These are phyloP conservation scores for Malassezia japonica DNA, from an alignment of 1,284 basidiomycete genomes.

Conservation along the genomic window DNA sequence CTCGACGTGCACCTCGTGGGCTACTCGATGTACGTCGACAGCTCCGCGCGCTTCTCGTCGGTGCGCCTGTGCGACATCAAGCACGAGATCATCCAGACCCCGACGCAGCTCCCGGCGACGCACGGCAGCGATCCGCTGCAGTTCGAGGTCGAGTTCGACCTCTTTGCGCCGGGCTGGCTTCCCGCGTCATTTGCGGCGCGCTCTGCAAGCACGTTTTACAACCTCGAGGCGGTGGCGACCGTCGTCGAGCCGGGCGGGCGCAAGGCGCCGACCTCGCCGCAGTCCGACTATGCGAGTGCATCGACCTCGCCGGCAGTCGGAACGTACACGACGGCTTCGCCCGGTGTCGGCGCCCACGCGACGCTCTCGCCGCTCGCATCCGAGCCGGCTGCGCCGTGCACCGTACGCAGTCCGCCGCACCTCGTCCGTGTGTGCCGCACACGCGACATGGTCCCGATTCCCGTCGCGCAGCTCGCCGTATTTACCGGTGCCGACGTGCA, in stretches of 20 bases:
- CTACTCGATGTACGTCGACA: conserved; percentile 42
- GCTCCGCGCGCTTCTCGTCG: conserved; percentile 36
- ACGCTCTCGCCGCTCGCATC: background rate
- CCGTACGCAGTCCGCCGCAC: conserved; percentile 24
- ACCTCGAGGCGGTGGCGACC: conserved; percentile 27
- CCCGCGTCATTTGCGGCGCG: conserved; percentile 39
- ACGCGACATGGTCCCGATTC: conserved; percentile 43
- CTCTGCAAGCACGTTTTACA: conserved; percentile 43
- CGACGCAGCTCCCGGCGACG: conserved; percentile 9
- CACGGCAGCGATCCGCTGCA: background rate
- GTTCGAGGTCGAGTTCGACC: conserved; percentile 43
- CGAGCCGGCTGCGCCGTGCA: too few relatives aligned
- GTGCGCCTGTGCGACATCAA: conserved; percentile 27
- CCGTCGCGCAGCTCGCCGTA: conserved; percentile 38
- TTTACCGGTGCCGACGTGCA: conserved; percentile 17
- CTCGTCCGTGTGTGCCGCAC: conserved; percentile 33
- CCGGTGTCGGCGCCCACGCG: background rate
- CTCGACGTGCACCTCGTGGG: conserved; percentile 32
- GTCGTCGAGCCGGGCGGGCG: conserved; percentile 12
- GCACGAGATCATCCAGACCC: conserved; percentile 27
- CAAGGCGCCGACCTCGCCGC: background rate
- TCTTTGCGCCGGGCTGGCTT: conserved; percentile 43
- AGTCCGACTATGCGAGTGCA: background rate
- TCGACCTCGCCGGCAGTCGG: background rate
- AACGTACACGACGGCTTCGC: background rate